Evolutionary conservation across 805 yeast genomes (phyloP).

Genomic region (Wickerhamomyces chambardii): DNA sequence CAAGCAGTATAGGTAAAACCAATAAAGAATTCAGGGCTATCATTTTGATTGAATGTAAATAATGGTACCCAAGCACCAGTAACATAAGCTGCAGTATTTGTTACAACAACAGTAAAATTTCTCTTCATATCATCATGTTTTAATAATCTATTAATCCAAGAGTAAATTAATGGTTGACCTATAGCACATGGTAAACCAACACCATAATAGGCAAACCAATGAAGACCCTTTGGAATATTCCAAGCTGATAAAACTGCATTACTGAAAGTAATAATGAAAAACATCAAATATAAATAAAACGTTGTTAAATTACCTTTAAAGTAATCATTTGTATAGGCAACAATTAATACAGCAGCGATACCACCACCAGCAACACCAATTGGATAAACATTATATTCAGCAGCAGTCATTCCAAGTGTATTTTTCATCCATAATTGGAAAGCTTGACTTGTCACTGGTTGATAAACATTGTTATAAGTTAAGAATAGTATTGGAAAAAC

Average conservation of each 20-base stretch:
- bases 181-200: slow-evolving; percentile 36
- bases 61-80: slow-evolving; percentile 29
- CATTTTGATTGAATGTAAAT: slow-evolving; percentile 25
- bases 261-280: slow-evolving; percentile 31
- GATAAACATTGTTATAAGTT: slow-evolving; percentile 3
- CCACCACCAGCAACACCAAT: slow-evolving; percentile 26
- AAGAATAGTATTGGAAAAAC: slow-evolving; percentile 25
- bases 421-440: slow-evolving; percentile 33
- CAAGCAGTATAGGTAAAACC: slow-evolving; percentile 28
- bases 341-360: slow-evolving; percentile 23
- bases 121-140: slow-evolving; percentile 18
- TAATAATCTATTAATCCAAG: slow-evolving; percentile 42
- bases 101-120: slow-evolving; percentile 23
- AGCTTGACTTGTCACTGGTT: slow-evolving; percentile 30
- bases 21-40: slow-evolving; percentile 22
- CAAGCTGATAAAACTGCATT: slow-evolving; percentile 33
- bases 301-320: slow-evolving; percentile 25
- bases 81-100: slow-evolving; percentile 29
- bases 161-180: slow-evolving; percentile 44
- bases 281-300: slow-evolving; percentile 26
- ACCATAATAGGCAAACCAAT: slow-evolving; percentile 39
- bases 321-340: slow-evolving; percentile 26
- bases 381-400: slow-evolving; percentile 29
- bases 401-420: slow-evolving; percentile 20
- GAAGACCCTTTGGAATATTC: slow-evolving; percentile 35